Base-by-base conservation (phyloP, 768 basidiomycete genomes). In the Russula foetens region DNA sequence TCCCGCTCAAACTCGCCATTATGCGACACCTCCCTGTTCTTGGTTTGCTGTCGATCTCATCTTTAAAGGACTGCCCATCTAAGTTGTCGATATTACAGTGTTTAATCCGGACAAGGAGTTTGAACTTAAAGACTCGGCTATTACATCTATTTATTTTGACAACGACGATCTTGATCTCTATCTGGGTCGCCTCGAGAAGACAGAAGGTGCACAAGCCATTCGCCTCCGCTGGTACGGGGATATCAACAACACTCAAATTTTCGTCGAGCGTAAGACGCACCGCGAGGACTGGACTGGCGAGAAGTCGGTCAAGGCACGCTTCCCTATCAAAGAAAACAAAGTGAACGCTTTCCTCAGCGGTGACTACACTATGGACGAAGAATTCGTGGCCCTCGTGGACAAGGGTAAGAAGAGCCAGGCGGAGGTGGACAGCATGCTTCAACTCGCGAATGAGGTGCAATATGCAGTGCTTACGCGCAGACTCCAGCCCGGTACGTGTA, bases 261-360 rank as follows among this genome's bases (percentile, higher is more conserved):
- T 90, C 65, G 86, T 92, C 21, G 90, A 92, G 73, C 87, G 90
- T 44, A 92, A 92, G 73, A 92, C 90, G 0, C 90, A 99, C 71
- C 84, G 94, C 56, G 97, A 99, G 73, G 97, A 99, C 69, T 99
- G 97, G 97, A 98, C 96, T 0, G 97, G 97, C 35, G 96, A 99
- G 73, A 98, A 98, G 73, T 94, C 92, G 11, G 95, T 98, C 70
- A 99, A 98, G 74, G 90, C 94, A 15, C 89, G 95, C 12, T 98
- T 98, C 76, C 85, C 91, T 3, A 86, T 99, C 71, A 94, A 96
- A 70, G 96, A 98, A 70, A 84, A 92, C 63, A 83, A 90, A 48
- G 86, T 98, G 66, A 96, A 98, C 69, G 85, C 88, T 17, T 99
- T 93, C 77, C 74, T 97, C 43, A 77, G 80, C 23, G 97, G 97